Conservation (phyloP, 2,329 filamentous ascomycete genomes). For the Cryphonectria parasitica region DNA sequence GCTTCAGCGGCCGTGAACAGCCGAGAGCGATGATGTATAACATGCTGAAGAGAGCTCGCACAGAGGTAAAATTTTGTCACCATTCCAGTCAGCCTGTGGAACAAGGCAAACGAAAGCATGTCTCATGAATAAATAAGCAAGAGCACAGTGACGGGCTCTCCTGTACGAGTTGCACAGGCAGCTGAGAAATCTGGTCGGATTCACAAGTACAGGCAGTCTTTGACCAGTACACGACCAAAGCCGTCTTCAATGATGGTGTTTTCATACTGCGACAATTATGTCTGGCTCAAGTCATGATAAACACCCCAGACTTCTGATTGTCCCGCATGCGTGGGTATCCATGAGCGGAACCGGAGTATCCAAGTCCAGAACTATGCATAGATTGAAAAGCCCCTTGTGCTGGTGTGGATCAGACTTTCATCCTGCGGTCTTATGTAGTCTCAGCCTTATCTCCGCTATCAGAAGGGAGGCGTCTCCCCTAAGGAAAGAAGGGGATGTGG, state of each 20-base stretch:
- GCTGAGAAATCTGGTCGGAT: neutral
- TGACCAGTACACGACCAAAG: neutral
- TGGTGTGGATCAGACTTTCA: neutral
- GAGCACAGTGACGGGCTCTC: neutral
- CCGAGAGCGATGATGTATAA: conserved; percentile 1
- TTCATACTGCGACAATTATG: too few species aligned
- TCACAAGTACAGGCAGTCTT: neutral
- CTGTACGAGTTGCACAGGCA: neutral
- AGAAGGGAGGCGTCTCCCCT: too few species aligned
- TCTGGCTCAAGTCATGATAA: neutral
- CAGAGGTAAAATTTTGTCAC: neutral
- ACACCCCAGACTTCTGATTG: neutral
- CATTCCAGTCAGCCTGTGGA: neutral
- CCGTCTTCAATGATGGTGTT: neutral
- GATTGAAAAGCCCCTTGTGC: neutral
- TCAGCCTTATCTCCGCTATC: neutral
- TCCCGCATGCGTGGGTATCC: neutral
- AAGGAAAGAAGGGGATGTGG: too few species aligned
- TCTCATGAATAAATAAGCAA: neutral
- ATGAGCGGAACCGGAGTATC: too few species aligned
- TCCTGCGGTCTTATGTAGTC: neutral
- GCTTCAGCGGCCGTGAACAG: conserved; percentile 1
- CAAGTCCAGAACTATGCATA: too few species aligned
- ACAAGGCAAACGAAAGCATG: neutral
- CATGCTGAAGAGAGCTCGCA: neutral